A percentile compares a stretch with the other conserved stretches of the same genome.
These are phyloP conservation scores for Celoporthe dispersa DNA, from an alignment of 2,329 filamentous ascomycete species.

Conservation along the genomic window DNA sequence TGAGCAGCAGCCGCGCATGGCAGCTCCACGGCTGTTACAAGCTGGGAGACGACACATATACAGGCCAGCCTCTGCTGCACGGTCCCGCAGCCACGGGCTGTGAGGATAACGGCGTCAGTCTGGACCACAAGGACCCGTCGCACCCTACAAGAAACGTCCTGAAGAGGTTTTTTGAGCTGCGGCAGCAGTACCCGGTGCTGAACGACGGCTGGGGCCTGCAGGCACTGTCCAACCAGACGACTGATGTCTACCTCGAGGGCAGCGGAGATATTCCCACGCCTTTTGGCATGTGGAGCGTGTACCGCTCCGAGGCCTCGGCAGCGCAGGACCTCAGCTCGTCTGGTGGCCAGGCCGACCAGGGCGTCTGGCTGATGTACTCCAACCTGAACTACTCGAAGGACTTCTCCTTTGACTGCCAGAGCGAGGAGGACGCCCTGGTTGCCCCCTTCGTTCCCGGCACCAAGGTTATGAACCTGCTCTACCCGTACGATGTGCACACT, in stretches of 20 bases:
- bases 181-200: conserved; percentile 57
- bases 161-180: conserved; percentile 64
- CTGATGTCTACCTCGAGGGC: conserved; percentile 34
- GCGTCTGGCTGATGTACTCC: conserved; percentile 56
- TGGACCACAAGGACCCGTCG: conserved; percentile 65
- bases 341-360: conserved; percentile 30
- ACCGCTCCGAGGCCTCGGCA: conserved; percentile 52
- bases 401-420: conserved; percentile 61
- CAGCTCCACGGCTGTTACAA: conserved; percentile 65
- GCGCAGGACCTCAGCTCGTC: conserved; percentile 57
- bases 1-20: conserved; percentile 65
- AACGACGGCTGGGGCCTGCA: conserved; percentile 63
- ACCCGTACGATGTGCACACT: conserved; percentile 60
- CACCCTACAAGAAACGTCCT: conserved; percentile 63
- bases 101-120: conserved; percentile 56
- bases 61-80: conserved; percentile 52
- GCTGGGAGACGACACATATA: conserved; percentile 53
- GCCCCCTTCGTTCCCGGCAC: conserved; percentile 59
- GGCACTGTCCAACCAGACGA: conserved; percentile 58
- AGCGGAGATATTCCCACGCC: conserved; percentile 45
- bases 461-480: conserved; percentile 66
- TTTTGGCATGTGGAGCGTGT: conserved; percentile 61
- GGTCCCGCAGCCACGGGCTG: conserved; percentile 57
- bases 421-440: conserved; percentile 53
- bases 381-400: conserved; percentile 53